Evolutionary conservation across 1,284 basidiomycete species (phyloP), one percentile per base, ranked within the genome.

Genomic region (Rhodotorula sp.): DNA sequence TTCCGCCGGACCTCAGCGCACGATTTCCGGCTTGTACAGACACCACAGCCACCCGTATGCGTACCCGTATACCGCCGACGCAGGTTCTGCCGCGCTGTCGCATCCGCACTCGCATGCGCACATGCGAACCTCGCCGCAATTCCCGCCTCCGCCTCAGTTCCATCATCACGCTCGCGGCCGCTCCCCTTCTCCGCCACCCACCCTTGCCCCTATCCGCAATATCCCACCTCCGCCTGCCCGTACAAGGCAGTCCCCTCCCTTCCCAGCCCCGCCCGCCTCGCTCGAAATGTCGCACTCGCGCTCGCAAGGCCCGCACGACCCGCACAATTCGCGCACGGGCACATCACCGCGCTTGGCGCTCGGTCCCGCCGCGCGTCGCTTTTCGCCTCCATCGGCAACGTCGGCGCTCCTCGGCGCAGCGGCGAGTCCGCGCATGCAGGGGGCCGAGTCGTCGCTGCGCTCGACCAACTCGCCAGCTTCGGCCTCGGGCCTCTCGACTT

Each of bases 171-270:
- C 52, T n/a, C n/a, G 13, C 34, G 34, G 34, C n/a, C 64, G 45
- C 16, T 21, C 53, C 34, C 45, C 34, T 13, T 61, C 58, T 0
- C 68, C 64, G 19, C 68, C 68, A 23, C 49, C 68, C 1, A 53
- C 66, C 25, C 64, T 70, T 41, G 63, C 68, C 1, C 68, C 68
- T 2, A 57, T 70, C 21, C 68, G 68, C 23, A 49, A 54, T 27
- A 44, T 53, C 50, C 25, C 66, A 4, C 44, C 58, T 4, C 23
- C 52, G 34, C 34, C 34, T 34, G 34, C 34, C 34, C 34, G 34
- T 34, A 34, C 34, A 34, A 34, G 34, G 34, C 34, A 34, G 34
- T 34, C 34, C 34, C 34, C 34, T 34, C 34, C 34, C 34, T 34
- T 34, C 34, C 34, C 34, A 34, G 34, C 34, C 34, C 34, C 34